Evolutionary conservation across 2,329 filamentous ascomycete species (phyloP).

Genomic region (Rhexocercosporidium sp.): DNA sequence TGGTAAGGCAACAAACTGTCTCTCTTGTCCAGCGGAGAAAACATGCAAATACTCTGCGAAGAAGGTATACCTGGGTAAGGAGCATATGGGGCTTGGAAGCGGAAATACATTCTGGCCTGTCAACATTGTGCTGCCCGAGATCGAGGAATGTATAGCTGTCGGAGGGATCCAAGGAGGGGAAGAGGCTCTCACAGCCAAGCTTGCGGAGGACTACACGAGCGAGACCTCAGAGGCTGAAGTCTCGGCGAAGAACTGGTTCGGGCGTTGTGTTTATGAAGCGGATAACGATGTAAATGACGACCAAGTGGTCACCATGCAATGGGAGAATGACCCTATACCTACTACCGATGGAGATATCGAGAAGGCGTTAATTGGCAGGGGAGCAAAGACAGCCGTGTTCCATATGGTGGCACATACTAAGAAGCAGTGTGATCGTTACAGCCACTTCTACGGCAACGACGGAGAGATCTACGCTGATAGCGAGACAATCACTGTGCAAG

Average conservation of each 20-base stretch:
- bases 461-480: conserved; percentile 91
- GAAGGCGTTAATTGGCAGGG: conserved; percentile 47
- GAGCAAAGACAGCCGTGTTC: conserved; percentile 84
- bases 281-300: conserved; percentile 96
- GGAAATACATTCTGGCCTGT: conserved; percentile 82
- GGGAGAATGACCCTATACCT: conserved; percentile 72
- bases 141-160: conserved; percentile 71
- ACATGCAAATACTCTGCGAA: conserved; percentile 86
- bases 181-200: conserved; percentile 44
- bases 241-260: conserved; percentile 74
- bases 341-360: conserved; percentile 22
- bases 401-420: conserved; percentile 95
- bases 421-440: conserved; percentile 84
- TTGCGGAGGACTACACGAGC: conserved; percentile 59
- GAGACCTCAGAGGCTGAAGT: conserved; percentile 54
- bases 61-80: conserved; percentile 62
- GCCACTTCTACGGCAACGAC: conserved; percentile 81
- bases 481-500: conserved; percentile 73
- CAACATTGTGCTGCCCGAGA: conserved; percentile 88
- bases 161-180: conserved; percentile 55
- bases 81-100: conserved; percentile 62
- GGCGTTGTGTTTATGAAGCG: conserved; percentile 91
- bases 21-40: conserved; percentile 75
- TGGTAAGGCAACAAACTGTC: conserved; percentile 82
- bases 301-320: conserved; percentile 85